Percentiles rank a stretch among this genome's conserved stretches.
phyloP scores from a whole-genome alignment of 768 basidiomycete species.

The Leccinum obscurum region DNA sequence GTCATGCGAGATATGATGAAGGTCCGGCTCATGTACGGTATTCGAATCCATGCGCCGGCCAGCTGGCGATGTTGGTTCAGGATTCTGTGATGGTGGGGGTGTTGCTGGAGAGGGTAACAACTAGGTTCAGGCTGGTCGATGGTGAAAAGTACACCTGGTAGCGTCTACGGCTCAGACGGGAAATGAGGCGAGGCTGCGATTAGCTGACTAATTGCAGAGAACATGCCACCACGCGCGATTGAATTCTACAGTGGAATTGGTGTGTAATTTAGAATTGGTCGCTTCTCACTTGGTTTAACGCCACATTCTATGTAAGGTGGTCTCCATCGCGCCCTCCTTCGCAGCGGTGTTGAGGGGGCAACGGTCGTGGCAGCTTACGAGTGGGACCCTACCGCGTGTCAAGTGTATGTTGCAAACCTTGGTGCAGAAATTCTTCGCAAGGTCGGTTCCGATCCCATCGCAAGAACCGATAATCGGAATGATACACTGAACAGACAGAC shows the following conservation, averaged over 20 bases:
- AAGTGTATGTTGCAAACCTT: slow-evolving; percentile 67
- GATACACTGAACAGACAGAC: slow-evolving; percentile 45
- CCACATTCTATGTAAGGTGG: slow-evolving; percentile 49
- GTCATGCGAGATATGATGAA: slow-evolving; percentile 4
- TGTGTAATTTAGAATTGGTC: slow-evolving; percentile 23
- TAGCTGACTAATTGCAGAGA: slow-evolving; percentile 20
- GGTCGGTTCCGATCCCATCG: slow-evolving; percentile 8
- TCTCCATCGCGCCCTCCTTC: slow-evolving; percentile 63
- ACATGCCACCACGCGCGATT: slow-evolving; percentile 21
- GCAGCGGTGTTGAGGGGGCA: slow-evolving; percentile 46
- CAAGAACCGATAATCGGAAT: neutral
- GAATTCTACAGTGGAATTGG: slow-evolving; percentile 88
- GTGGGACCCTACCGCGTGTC: slow-evolving; percentile 76
- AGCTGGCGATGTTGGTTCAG: neutral
- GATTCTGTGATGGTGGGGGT: neutral
- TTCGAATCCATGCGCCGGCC: slow-evolving; percentile 9
- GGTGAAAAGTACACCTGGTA: slow-evolving; percentile 4
- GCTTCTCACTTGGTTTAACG: slow-evolving; percentile 2
- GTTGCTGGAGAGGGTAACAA: neutral
- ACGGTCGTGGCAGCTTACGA: slow-evolving; percentile 70
- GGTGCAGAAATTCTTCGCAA: slow-evolving; percentile 46
- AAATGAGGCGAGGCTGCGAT: slow-evolving; percentile 20
- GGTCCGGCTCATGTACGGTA: slow-evolving; percentile 1
- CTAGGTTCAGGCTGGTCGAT: slow-evolving; percentile 1
- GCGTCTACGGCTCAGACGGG: neutral